Base-by-base conservation (phyloP, 1,284 basidiomycete species). In the Erythrobasidium hasegawianum region DNA sequence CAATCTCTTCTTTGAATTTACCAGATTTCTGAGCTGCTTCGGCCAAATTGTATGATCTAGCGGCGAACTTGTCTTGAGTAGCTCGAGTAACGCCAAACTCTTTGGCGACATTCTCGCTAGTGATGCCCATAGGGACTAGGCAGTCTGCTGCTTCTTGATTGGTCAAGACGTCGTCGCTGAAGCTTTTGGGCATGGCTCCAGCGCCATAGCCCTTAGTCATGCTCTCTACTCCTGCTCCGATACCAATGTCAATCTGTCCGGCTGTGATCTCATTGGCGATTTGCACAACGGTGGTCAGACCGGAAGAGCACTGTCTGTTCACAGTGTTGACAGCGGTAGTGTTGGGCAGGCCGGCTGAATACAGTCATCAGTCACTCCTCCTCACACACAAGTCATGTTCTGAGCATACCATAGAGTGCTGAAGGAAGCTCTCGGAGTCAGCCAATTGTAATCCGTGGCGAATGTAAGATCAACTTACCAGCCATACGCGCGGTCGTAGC, bases 241-340 rank as follows among this genome's bases (percentile, higher is more conserved):
- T 71, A 29, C 70, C 71, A 38, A 75, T 67, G 61, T 76, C 73
- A 67, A 80, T 80, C 64, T 75, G 75, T 8, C 75, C 75, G 1
- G 71, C 68, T 8, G 76, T 69, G 76, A 98, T 97, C 78, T 90
- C 83, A 77, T 90, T 90, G 59, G 95, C 93, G 72, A 97, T 92
- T 78, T 90, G 86, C 78, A 87, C 89, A 70, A 96, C 85, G 33
- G 92, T 87, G 40, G 89, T 86, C 57, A 98, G 82, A 70, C 94
- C 93, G 38, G 89, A 92, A 1, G 92, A 95, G 80, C 95, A 98
- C 77, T 95, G 92, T 64, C 95, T 83, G 82, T 98, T 97, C 71
- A 97, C 82, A 13, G 94, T 95, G 80, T 88, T 87, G 78, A 97
- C 79, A 20, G 89, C 79, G 2, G 86, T 81, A 10, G 87, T 86